Percentiles rank a stretch among this genome's conserved stretches.
Conservation (phyloP, 179 eudicot genomes). For the Silene noctiflora region DNA sequence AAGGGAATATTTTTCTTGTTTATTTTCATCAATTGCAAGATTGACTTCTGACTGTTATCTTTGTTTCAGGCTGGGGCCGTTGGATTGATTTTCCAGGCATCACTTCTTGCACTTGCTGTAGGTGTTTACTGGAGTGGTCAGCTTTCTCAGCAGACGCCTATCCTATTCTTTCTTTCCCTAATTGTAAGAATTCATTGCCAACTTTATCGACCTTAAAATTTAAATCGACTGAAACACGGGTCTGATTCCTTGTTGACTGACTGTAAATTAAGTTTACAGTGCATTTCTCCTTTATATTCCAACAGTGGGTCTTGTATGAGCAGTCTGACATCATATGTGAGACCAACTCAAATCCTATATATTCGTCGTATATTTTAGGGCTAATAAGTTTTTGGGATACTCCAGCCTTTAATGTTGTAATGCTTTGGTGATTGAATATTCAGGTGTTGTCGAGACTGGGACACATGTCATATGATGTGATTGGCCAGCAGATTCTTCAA, state of each 20-base stretch:
- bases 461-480: constrained; percentile 84
- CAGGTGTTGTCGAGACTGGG: constrained; percentile 90
- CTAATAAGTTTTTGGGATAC: too few relatives aligned
- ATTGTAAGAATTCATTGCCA: constrained; percentile 45
- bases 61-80: constrained; percentile 83
- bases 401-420: background rate
- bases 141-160: constrained; percentile 59
- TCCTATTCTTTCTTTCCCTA: constrained; percentile 62
- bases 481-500: constrained; percentile 92
- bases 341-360: too few relatives aligned
- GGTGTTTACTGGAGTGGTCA: constrained; percentile 81
- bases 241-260: background rate
- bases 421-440: background rate
- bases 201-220: background rate
- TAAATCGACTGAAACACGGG: background rate
- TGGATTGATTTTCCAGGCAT: constrained; percentile 77
- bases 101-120: constrained; percentile 74
- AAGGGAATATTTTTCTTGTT: background rate
- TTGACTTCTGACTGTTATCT: constrained; percentile 13
- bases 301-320: background rate
- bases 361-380: too few relatives aligned
- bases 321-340: too few relatives aligned
- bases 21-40: background rate
- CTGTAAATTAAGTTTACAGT: background rate
- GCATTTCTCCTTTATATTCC: background rate